Evolutionary conservation across 495 filamentous ascomycete genomes (phyloP).

Genomic region (Aspergillus leporis): DNA sequence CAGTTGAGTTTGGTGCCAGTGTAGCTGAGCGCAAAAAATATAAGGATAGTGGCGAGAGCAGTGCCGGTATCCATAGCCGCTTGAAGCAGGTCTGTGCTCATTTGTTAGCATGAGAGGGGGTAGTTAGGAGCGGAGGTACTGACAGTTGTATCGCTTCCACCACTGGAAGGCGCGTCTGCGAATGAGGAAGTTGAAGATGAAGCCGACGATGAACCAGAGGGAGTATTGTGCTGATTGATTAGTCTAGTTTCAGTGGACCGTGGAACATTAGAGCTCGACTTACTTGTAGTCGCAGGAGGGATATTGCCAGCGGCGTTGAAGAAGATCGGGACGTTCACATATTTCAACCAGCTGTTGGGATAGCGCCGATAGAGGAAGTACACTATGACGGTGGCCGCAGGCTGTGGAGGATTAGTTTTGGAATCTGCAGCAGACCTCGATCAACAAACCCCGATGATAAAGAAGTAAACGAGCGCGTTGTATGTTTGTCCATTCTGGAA

Average conservation of each 20-base stretch:
- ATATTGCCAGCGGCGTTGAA: slow-evolving; percentile 43
- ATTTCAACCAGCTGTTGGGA: slow-evolving; percentile 36
- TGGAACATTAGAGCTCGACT: not conserved
- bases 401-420: slow-evolving; percentile 11
- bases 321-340: slow-evolving; percentile 46
- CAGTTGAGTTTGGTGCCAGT: slow-evolving; percentile 22
- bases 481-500: slow-evolving; percentile 40
- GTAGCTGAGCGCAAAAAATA: slow-evolving; percentile 57
- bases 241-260: not conserved
- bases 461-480: slow-evolving; percentile 39
- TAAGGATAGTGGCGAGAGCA: slow-evolving; percentile 56
- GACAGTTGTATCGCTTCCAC: slow-evolving; percentile 68
- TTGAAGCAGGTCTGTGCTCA: slow-evolving; percentile 52
- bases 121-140: not conserved
- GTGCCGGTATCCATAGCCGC: slow-evolving; percentile 66
- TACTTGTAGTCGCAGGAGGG: slow-evolving; percentile 40
- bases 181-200: slow-evolving; percentile 60
- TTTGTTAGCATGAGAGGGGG: not conserved
- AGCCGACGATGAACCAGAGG: slow-evolving; percentile 60
- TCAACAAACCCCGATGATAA: slow-evolving; percentile 35
- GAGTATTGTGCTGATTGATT: slow-evolving; percentile 28
- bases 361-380: slow-evolving; percentile 39
- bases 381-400: slow-evolving; percentile 29
- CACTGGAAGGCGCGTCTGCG: slow-evolving; percentile 57
- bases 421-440: too few relatives aligned